Conservation (phyloP, 2,329 filamentous ascomycete genomes). For the Cadophora sp. region DNA sequence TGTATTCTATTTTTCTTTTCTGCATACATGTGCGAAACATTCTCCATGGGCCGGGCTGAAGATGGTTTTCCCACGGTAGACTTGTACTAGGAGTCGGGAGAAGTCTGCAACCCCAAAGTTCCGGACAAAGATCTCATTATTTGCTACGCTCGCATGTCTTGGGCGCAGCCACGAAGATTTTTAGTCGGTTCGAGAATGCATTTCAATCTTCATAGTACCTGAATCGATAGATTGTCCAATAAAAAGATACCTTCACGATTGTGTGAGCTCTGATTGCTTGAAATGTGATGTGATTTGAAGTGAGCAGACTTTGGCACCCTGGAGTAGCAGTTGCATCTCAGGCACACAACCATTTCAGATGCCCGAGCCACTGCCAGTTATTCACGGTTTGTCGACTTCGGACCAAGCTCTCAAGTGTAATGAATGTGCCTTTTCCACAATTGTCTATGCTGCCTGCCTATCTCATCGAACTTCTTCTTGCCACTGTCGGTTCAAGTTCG, state of each 20-base stretch:
- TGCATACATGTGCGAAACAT: conserved; percentile 18
- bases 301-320: neutral
- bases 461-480: too few relatives aligned
- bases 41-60: conserved; percentile 1
- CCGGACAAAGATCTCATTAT: conserved; percentile 15
- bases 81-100: conserved; percentile 16
- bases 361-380: too few relatives aligned
- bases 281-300: neutral
- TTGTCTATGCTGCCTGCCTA: too few relatives aligned
- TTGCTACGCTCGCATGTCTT: conserved; percentile 8
- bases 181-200: conserved; percentile 12
- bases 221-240: conserved; percentile 35
- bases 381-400: too few relatives aligned
- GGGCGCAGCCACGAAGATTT: conserved; percentile 14
- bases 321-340: too few relatives aligned
- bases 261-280: neutral
- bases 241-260: conserved; percentile 22
- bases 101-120: neutral
- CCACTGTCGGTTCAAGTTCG: too few relatives aligned
- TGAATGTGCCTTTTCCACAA: too few relatives aligned
- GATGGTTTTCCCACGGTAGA: conserved; percentile 15
- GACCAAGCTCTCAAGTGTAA: too few relatives aligned
- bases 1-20: conserved; percentile 39
- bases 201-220: conserved; percentile 17
- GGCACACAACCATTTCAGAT: too few relatives aligned